phyloP scores from a whole-genome alignment of 1,139 yeast genomes.

The Debaryomyces coudertii region DNA sequence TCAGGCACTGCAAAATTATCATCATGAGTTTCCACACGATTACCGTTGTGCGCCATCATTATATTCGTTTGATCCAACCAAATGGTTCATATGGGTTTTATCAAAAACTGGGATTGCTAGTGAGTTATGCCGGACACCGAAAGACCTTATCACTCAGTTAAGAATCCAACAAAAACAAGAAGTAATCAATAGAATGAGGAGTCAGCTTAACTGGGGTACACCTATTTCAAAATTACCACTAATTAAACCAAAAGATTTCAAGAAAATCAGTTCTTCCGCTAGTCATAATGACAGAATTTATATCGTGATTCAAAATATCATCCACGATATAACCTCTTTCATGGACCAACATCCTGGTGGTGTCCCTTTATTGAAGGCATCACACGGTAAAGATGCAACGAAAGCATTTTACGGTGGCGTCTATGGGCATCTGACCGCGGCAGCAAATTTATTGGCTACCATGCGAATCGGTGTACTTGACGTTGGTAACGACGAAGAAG shows the following conservation, averaged over 20 bases:
- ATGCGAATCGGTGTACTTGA: slow-evolving; percentile 76
- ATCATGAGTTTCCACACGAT: slow-evolving; percentile 76
- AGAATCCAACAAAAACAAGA: slow-evolving; percentile 67
- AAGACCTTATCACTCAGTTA: slow-evolving; percentile 56
- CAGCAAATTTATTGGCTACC: slow-evolving; percentile 68
- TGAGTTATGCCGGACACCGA: slow-evolving; percentile 45
- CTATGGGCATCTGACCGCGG: slow-evolving; percentile 74
- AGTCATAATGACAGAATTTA: slow-evolving; percentile 43
- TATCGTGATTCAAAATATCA: slow-evolving; percentile 56
- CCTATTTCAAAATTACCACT: slow-evolving; percentile 70
- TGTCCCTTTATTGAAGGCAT: slow-evolving; percentile 56
- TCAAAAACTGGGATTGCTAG: slow-evolving; percentile 43
- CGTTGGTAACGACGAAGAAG: slow-evolving; percentile 75
- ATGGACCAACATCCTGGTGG: slow-evolving; percentile 79
- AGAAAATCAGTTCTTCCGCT: slow-evolving; percentile 38
- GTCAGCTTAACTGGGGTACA: slow-evolving; percentile 77
- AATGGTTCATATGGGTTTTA: slow-evolving; percentile 55
- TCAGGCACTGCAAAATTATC: slow-evolving; percentile 66
- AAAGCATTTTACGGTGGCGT: slow-evolving; percentile 77
- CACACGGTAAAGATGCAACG: slow-evolving; percentile 74
- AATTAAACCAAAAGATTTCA: slow-evolving; percentile 53
- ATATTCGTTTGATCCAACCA: slow-evolving; percentile 67
- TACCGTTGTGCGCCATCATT: slow-evolving; percentile 53
- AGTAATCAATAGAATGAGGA: slow-evolving; percentile 57
- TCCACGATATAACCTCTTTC: slow-evolving; percentile 74